Base-by-base conservation (phyloP, 2,329 filamentous ascomycete species). In the Xylariaceae sp. region DNA sequence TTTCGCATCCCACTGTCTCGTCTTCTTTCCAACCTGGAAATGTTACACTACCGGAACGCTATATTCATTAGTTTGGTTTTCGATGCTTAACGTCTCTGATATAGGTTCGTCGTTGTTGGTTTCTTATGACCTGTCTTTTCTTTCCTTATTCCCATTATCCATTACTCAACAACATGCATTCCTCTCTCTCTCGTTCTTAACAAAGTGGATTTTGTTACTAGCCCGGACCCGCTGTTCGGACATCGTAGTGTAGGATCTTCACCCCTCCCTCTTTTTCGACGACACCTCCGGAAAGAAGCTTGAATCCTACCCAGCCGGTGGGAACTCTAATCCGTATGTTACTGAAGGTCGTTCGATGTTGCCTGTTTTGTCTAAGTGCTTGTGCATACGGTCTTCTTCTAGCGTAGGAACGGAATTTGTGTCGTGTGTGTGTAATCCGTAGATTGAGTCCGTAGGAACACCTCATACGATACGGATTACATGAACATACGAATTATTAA, bases 231-330 rank as follows among this genome's bases (percentile, higher is more conserved):
- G 10, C 42, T 11, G 42, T 45, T n/a, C 37, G 17, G 17, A 2
- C 17, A 42, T 42, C 37, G 55, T 62, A 30, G 23, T 51, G 48
- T 49, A 51, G 53, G 61, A 62, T 64, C 62, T 54, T 57, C 62
- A 59, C 60, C 60, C 62, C 60, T 55, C 59, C 50, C 62, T 45
- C 5, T 6, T 11, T 13, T 15, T 42, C 9, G 9, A 13, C 37
- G 17, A 18, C 17, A 11, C 42, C 42, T 58, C 60, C 56, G 37
- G 34, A 59, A 64, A 63, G 60, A 64, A 64, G 60, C 62, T 63
- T 64, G 61, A 64, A 64, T 64, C 61, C 62, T 64, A 59, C 62
- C 61, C 61, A 59, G 58, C 54, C 58, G 34, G 56, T 61, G 58
- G 62, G 62, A 63, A 62, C 54, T 59, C 54, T 49, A 59, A 42